Conservation (phyloP, 192 early-diverging fungal genomes). For the Gryganskiella cystojenkinii region DNA sequence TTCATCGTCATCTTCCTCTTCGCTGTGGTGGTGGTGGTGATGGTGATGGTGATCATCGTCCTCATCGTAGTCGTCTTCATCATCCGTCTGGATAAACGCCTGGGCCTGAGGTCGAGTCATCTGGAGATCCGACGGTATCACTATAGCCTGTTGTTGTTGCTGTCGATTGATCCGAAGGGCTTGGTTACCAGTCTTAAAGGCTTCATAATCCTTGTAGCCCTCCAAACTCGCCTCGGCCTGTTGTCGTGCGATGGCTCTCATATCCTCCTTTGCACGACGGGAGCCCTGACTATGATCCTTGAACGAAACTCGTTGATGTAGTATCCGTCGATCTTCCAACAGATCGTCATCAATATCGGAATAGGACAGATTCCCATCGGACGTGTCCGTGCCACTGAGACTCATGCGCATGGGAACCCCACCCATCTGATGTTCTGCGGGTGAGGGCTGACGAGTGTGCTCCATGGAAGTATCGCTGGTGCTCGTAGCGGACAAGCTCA, state of each 20-base stretch:
- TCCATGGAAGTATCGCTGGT: constrained; percentile 1
- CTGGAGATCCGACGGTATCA: neutral
- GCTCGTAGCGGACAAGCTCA: neutral
- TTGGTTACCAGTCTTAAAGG: neutral
- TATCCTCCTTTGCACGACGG: constrained; percentile 16
- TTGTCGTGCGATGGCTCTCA: constrained; percentile 39
- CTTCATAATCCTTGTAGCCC: neutral
- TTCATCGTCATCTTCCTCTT: constrained; percentile 51
- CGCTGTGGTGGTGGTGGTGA: neutral
- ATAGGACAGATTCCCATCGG: constrained; percentile 38
- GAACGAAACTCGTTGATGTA: constrained; percentile 14
- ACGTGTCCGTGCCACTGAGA: constrained; percentile 35
- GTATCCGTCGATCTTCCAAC: neutral
- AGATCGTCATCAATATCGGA: constrained; percentile 29
- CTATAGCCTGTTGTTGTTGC: neutral
- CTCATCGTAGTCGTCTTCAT: neutral
- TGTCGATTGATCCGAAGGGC: constrained; percentile 10
- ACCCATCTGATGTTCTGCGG: neutral
- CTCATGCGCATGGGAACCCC: constrained; percentile 17
- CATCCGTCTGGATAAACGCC: neutral
- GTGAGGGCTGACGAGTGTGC: neutral
- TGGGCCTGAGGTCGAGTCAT: neutral
- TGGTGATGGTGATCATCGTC: neutral
- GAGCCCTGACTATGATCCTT: neutral
- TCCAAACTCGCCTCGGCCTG: constrained; percentile 22